Evolutionary conservation across 192 early-diverging fungal species (phyloP).

Genomic region (Podila horticola): DNA sequence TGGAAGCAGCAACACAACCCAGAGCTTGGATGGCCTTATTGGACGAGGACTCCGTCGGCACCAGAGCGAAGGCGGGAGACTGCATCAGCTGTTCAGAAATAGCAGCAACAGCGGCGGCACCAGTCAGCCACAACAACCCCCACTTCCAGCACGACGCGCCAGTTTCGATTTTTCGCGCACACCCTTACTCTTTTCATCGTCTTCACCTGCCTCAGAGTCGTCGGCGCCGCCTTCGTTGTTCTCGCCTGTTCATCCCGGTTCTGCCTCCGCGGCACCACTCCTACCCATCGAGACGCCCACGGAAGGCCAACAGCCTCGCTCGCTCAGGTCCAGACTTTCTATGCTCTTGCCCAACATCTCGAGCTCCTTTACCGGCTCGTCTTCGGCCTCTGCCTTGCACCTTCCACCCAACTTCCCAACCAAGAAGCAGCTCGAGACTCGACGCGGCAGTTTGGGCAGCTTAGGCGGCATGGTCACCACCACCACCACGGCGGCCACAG

Average conservation of each 20-base stretch:
- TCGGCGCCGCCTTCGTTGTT: not conserved
- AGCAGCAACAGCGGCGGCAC: not conserved
- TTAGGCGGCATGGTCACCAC: not conserved
- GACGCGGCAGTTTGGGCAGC: not conserved
- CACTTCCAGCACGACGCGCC: not conserved
- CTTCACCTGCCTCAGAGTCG: not conserved
- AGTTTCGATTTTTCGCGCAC: slow-evolving; percentile 9
- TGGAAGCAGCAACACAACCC: not conserved
- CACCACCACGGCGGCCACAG: not conserved
- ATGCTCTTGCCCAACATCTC: not conserved
- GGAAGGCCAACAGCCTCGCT: not conserved
- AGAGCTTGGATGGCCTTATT: not conserved
- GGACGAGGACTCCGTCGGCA: slow-evolving; percentile 15
- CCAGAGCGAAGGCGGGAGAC: slow-evolving; percentile 22
- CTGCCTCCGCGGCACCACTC: not conserved
- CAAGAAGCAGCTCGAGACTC: not conserved
- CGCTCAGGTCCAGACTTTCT: not conserved
- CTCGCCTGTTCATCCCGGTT: not conserved
- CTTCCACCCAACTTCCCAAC: not conserved
- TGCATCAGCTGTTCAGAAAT: not conserved
- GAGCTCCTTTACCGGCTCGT: not conserved
- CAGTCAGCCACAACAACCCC: not conserved
- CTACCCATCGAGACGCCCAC: no score
- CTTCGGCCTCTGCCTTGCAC: not conserved
- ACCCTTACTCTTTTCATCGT: not conserved